Evolutionary conservation across 164 flowering plant species (phyloP).

Genomic region (Sedum album): DNA sequence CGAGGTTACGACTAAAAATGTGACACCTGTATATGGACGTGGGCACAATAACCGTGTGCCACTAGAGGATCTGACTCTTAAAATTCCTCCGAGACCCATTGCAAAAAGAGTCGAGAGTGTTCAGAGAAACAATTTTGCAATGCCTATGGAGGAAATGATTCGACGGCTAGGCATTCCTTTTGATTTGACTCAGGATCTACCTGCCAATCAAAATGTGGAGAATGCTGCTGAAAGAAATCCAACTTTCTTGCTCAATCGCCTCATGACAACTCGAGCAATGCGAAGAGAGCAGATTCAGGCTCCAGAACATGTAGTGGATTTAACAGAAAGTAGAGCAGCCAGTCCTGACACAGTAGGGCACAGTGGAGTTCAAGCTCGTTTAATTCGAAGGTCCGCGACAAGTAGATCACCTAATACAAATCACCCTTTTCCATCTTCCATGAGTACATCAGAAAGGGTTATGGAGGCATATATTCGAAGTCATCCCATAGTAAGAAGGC

Average conservation of each 20-base stretch:
- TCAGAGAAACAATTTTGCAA: conserved; percentile 33
- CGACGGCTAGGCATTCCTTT: conserved; percentile 53
- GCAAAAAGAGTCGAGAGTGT: conserved; percentile 61
- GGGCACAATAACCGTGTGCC: conserved; percentile 28
- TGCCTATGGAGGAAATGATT: conserved; percentile 67
- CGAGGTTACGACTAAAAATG: conserved; percentile 46
- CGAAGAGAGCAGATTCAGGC: conserved; percentile 41
- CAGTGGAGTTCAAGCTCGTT: conserved; percentile 20
- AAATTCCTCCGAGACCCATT: conserved; percentile 58
- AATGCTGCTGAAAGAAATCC: conserved; percentile 24
- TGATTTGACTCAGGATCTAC: conserved; percentile 33
- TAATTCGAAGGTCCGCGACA: conserved; percentile 30
- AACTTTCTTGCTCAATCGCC: conserved; percentile 29
- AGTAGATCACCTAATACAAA: conserved; percentile 14
- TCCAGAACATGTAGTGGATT: conserved; percentile 35
- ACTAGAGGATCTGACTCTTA: conserved; percentile 35
- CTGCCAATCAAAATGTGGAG: conserved; percentile 20
- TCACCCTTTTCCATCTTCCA: conserved; percentile 25
- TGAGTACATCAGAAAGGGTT: conserved; percentile 31
- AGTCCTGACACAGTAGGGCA: conserved; percentile 25
- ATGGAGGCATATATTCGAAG: conserved; percentile 34
- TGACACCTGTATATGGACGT: conserved; percentile 69
- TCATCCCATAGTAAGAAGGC: conserved; percentile 33
- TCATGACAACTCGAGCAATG: conserved; percentile 42
- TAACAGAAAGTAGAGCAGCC: conserved; percentile 21